Evolutionary conservation across 2,329 filamentous ascomycete species (phyloP).

Genomic region (Ophiosphaerella narmari): DNA sequence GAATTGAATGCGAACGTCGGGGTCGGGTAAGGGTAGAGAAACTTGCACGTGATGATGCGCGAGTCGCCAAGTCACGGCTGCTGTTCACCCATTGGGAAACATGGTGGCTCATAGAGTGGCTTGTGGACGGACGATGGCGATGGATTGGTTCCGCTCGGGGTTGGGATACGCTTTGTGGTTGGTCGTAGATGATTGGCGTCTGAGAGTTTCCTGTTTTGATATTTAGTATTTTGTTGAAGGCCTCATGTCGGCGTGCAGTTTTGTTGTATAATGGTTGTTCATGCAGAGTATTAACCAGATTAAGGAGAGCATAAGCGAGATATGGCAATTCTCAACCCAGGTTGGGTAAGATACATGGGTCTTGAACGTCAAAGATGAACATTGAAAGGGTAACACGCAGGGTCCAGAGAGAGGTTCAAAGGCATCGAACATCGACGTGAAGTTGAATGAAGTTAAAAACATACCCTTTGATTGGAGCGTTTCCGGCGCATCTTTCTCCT

Average conservation of each 20-base stretch:
- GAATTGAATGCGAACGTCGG: conserved; percentile 32
- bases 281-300: conserved; percentile 23
- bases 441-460: conserved; percentile 17
- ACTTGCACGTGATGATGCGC: conserved; percentile 42
- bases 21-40: conserved; percentile 37
- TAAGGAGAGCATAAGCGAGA: conserved; percentile 26
- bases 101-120: conserved; percentile 41
- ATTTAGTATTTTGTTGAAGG: conserved; percentile 19
- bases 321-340: conserved; percentile 21
- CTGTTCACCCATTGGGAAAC: conserved; percentile 44
- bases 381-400: not conserved
- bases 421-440: not conserved
- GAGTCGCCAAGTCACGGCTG: conserved; percentile 41
- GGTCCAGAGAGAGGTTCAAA: not conserved
- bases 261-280: conserved; percentile 12
- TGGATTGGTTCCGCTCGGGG: conserved; percentile 36
- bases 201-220: conserved; percentile 23
- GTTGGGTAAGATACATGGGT: not conserved
- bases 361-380: not conserved
- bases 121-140: conserved; percentile 38
- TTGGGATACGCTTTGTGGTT: conserved; percentile 32
- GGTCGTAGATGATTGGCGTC: conserved; percentile 41
- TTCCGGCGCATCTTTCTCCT: conserved; percentile 28
- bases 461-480: conserved; percentile 31
- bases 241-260: conserved; percentile 14